A percentile compares a stretch with the other conserved stretches of the same genome.
These are phyloP conservation scores for Herpetospermum pedunculosum DNA, from an alignment of 306 rosid species.

Conservation along the genomic window DNA sequence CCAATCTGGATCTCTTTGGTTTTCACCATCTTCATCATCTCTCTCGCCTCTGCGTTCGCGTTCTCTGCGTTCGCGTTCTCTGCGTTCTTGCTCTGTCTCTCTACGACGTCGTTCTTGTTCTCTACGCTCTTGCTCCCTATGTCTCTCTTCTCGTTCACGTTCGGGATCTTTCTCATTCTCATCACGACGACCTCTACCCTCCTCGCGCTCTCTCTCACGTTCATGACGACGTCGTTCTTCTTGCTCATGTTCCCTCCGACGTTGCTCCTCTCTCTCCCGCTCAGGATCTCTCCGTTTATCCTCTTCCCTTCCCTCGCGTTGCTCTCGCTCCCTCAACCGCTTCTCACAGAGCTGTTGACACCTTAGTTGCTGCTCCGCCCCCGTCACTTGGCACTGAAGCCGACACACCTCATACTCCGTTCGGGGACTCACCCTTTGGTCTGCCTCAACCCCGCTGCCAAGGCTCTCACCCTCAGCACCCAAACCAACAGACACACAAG, in stretches of 20 bases:
- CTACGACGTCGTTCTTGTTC: not conserved
- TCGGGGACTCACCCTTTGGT: not conserved
- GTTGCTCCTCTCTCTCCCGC: not conserved
- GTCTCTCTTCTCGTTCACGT: not conserved
- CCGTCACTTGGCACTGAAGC: not conserved
- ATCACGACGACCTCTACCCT: not conserved
- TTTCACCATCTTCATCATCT: not conserved
- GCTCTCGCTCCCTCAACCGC: not conserved
- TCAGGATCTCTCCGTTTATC: not conserved
- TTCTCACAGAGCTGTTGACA: slow-evolving; percentile 4
- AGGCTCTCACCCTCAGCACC: not conserved
- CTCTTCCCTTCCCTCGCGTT: not conserved
- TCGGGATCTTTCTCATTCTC: not conserved
- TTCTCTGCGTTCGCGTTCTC: no score
- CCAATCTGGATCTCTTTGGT: not conserved
- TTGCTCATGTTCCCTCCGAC: slow-evolving; percentile 5
- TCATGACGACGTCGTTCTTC: not conserved
- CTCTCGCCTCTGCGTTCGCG: not conserved
- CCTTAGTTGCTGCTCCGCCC: not conserved
- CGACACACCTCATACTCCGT: not conserved
- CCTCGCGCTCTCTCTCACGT: not conserved
- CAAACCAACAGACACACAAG: not conserved
- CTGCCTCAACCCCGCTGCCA: not conserved
- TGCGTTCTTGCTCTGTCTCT: not conserved
- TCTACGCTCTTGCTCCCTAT: not conserved